Evolutionary conservation across 2,329 filamentous ascomycete species (phyloP), one percentile per base, ranked within the genome.

Genomic region (Cercospora sp.): DNA sequence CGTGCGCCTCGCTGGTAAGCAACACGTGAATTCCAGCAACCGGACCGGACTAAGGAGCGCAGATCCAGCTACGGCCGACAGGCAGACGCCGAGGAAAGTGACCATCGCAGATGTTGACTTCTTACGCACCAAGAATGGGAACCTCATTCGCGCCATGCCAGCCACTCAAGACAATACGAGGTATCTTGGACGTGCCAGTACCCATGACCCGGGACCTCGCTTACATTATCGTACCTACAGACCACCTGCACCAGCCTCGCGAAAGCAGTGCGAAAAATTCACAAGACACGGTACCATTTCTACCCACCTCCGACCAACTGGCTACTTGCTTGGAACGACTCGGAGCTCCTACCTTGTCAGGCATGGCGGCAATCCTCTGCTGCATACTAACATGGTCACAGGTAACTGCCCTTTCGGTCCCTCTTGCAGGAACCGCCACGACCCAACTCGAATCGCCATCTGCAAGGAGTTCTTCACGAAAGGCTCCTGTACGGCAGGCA

Each of bases 401-500:
- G 95, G 95, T 82, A 90, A 90, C 72, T 99, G 95, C 80, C 84
- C 88, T 65, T 92, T 92, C 79, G 94, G 94, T 67, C 90, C 91
- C 7, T 83, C 82, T 59, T 99, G 95, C 80, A 90, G 87, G 65
- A 95, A 91, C 77, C 83, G 89, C 60, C 95, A 99, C 84, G 92
- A 99, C 77, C 87, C 91, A 51, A 84, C 88, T 77, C 96, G 92
- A 81, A 92, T 96, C 75, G 92, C 94, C 65, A 89, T 95, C 66
- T 99, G 95, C 88, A 95, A 92, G 80, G 89, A 92, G 64, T 93
- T 91, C 78, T 85, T 98, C 64, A 89, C 90, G 76, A 93, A 91
- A 77, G 90, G 91, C 77, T 85, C 86, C 75, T 99, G 95, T 82
- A 82, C 84, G 74, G 87, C 87, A 79, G 93, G 93, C 80, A 87